phyloP scores from a whole-genome alignment of 441 rosid genomes.

The Dalechampia spathulata region DNA sequence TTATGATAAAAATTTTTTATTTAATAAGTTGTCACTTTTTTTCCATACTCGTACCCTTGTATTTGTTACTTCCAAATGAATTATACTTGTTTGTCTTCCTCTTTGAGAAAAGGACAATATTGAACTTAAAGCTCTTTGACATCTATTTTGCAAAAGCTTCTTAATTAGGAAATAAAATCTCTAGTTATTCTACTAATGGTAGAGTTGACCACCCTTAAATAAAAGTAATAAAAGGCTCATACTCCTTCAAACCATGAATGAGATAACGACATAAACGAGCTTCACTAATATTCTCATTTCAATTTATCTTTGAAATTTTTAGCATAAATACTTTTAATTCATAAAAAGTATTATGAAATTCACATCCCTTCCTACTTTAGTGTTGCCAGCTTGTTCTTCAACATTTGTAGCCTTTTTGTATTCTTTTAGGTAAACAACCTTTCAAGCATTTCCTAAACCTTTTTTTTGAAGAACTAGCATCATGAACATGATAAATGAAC shows the following conservation, averaged over 20 bases:
- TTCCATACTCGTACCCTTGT: no score
- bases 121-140: background rate
- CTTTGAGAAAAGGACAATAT: background rate
- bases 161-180: background rate
- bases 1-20: background rate
- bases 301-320: no score
- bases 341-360: no score
- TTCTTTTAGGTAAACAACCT: no score
- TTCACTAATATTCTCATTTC: conserved; percentile 9
- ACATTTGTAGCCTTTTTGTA: no score
- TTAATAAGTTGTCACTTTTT: no score
- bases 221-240: background rate
- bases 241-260: conserved; percentile 3
- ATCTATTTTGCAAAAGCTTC: background rate
- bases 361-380: no score
- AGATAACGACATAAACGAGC: background rate
- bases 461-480: no score
- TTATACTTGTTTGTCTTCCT: background rate
- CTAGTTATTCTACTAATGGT: background rate
- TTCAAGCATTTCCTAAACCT: no score
- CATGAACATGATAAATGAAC: no score
- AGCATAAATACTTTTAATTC: no score
- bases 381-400: no score
- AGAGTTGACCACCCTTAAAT: background rate
- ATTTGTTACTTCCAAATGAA: background rate